These are phyloP conservation scores for Trichoderma harzianum DNA, from an alignment of 2,329 filamentous ascomycete species.

Conservation along the genomic window DNA sequence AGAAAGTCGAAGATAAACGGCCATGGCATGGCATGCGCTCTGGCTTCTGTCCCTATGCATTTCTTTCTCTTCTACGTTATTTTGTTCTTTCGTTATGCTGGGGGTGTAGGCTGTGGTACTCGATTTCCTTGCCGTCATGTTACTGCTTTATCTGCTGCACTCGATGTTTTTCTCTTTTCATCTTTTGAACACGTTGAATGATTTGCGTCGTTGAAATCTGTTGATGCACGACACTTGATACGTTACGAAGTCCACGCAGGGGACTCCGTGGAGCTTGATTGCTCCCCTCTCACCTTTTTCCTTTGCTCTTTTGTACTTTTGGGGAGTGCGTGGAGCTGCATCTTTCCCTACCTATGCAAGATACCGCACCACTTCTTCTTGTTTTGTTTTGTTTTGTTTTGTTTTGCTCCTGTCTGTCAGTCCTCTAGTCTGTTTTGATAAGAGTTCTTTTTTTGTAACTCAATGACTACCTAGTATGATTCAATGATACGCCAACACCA, in stretches of 20 bases:
- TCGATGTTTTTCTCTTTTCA: background rate
- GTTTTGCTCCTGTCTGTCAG: background rate
- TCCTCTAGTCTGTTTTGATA: background rate
- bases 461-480: background rate
- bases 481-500: no score
- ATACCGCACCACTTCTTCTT: background rate
- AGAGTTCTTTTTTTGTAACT: background rate
- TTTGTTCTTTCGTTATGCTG: background rate
- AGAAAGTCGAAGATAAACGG: conserved; percentile 11
- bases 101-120: background rate
- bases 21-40: background rate
- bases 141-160: background rate
- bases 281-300: no score
- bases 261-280: background rate
- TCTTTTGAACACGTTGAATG: background rate
- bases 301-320: background rate
- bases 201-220: background rate
- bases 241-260: background rate
- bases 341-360: background rate
- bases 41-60: background rate
- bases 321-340: background rate
- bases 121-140: background rate
- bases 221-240: background rate
- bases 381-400: background rate
- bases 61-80: background rate